Conservation (phyloP, 1,284 basidiomycete genomes). For the Leccinum fuscescens region DNA sequence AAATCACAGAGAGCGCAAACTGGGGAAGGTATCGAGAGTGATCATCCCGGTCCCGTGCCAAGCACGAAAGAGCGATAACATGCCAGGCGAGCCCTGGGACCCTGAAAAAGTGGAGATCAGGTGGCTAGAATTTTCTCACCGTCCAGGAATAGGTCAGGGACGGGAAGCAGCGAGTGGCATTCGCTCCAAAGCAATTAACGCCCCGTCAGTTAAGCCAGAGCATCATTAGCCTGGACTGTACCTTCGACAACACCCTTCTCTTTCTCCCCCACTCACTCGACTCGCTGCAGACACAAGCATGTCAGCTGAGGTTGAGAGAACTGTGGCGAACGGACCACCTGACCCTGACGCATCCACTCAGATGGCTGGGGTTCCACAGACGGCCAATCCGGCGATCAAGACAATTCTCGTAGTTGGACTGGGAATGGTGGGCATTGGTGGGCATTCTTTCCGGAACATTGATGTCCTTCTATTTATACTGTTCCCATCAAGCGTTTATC, state of each 20-base stretch:
- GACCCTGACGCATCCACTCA: neutral
- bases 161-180: neutral
- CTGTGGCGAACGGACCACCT: neutral
- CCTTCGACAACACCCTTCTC: neutral
- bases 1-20: too few species aligned
- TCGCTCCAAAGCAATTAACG: neutral
- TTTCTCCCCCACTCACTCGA: neutral
- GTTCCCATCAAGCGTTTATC: neutral
- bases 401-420: neutral
- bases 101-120: neutral
- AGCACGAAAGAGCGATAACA: neutral
- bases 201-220: neutral
- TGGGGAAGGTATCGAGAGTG: too few species aligned
- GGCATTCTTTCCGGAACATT: neutral
- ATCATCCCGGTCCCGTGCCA: neutral
- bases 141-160: neutral
- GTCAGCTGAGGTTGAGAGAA: neutral
- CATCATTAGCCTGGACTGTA: neutral
- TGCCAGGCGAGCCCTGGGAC: neutral
- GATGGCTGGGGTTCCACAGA: neutral
- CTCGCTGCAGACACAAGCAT: neutral
- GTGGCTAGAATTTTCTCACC: too few species aligned
- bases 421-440: neutral
- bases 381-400: neutral
- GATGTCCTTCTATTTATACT: neutral